Evolutionary conservation across 2,329 filamentous ascomycete genomes (phyloP), one percentile per base, ranked within the genome.

Genomic region (Periconia sp.): DNA sequence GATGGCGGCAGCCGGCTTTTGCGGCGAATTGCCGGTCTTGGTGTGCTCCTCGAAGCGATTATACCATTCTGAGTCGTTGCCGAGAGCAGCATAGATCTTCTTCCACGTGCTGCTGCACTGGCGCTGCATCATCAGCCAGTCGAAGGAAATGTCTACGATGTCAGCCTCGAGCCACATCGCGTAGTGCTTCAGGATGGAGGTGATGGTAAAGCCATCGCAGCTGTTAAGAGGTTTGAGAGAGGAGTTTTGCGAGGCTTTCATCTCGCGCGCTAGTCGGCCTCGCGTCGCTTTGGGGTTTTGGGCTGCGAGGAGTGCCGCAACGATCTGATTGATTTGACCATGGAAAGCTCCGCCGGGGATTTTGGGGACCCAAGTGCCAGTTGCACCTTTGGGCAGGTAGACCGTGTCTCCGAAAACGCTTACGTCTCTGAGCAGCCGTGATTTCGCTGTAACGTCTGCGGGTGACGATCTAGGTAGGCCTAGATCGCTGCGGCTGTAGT

Each of bases 101-200:
- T 44, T 49, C 51, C 51, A 53, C 15, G 27, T 43, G 17, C 44
- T 20, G 11, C 23, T 30, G 41, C 41, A 49, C 14, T 31, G 18
- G 19, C 15, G 31, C 46, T 49, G 46, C 41, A 54, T 50, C 33
- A 23, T 15, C 8, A 27, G 10, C 40, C 43, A 42, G 35, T 54
- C 41, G 43, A 54, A 51, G 27, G n/a, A 51, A 19, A 54, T 18
- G n/a, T 47, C 52, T 17, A 35, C 42, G 37, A 51, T 47, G 35
- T 54, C 52, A 3, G 52, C 52, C 43, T 54, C 42, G 37, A 54
- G 43, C 47, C 52, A 51, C n/a, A 51, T 27, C 9, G 42, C 52
- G 44, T 35, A 54, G 35, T 41, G 30, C n/a, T 54, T 6, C 15
- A 54, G 27, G 8, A 54, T 54, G 7, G 42, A 33, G 20, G 37